These are phyloP conservation scores for Podosphaera xanthii DNA, from an alignment of 2,329 filamentous ascomycete species.

Conservation along the genomic window DNA sequence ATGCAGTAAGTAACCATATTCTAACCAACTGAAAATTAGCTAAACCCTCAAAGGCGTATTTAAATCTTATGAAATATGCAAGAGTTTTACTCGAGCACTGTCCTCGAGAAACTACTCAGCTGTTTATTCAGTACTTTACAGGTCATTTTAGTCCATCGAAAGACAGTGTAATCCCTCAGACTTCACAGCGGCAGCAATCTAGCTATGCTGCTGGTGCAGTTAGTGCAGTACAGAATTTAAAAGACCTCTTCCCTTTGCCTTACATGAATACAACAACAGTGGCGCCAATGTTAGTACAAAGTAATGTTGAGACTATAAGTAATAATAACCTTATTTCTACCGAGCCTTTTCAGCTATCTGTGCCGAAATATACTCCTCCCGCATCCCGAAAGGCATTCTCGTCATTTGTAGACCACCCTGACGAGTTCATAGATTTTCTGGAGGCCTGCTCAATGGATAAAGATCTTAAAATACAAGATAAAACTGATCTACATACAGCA, in stretches of 20 bases:
- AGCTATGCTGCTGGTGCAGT: constrained; percentile 28
- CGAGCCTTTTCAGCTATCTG: constrained; percentile 19
- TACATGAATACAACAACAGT: constrained; percentile 50
- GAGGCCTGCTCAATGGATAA: constrained; percentile 64
- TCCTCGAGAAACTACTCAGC: constrained; percentile 53
- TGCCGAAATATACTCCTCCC: constrained; percentile 43
- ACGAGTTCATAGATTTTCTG: constrained; percentile 79
- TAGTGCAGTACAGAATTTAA: constrained; percentile 66
- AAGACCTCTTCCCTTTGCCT: constrained; percentile 60
- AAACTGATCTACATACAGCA: constrained; percentile 75
- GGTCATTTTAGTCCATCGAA: constrained; percentile 57
- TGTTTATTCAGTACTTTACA: constrained; percentile 92
- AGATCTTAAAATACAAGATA: constrained; percentile 49
- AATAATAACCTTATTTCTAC: constrained; percentile 29
- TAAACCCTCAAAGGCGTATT: constrained; percentile 43
- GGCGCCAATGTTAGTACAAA: constrained; percentile 28
- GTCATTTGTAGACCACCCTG: constrained; percentile 80
- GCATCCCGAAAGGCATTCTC: constrained; percentile 81
- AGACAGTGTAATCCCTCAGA: constrained; percentile 21
- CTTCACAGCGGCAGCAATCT: constrained; percentile 7
- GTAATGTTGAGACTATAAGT: constrained; percentile 26
- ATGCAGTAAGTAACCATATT: constrained; percentile 30
- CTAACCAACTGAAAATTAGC: constrained; percentile 2
- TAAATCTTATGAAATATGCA: constrained; percentile 85
- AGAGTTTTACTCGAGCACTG: constrained; percentile 76